Base-by-base conservation (phyloP, 2,329 filamentous ascomycete species). In the Clarireedia sp. region DNA sequence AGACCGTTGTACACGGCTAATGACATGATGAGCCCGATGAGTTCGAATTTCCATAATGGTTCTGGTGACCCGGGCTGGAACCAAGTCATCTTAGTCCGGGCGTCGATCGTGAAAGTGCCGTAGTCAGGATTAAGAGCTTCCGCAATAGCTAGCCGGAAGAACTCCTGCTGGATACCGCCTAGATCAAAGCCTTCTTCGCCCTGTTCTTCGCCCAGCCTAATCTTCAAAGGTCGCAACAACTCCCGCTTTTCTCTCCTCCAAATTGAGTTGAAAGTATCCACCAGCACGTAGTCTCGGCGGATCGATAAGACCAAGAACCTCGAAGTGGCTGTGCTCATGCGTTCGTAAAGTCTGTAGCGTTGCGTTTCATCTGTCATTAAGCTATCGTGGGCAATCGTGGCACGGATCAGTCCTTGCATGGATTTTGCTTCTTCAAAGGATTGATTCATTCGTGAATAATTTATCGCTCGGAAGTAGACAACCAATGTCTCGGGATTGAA, bases 91-190 rank as follows among this genome's bases (percentile, higher is more conserved):
- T 82, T 82, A 0, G 87, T 94, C 54, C 83, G 75, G 1, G 80
- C 72, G 63, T 97, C 90, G 33, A 89, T 79, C 0, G 84, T 86
- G 68, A 97, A 97, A 53, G 87, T 82, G 1, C 82, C 90, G 65
- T 87, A 89, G 44, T 84, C 79, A 4, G 89, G 86, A 63, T 89
- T 78, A 46, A 97, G 78, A 3, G 87, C 88, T 66, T 95, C 86
- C 0, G 82, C 82, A 63, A 96, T 84, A 17, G 89, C 83, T 26
- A 96, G 73, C 16, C 90, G 83, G 73, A 99, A 97, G 68, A 96
- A 97, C 61, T 99, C 94, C 68, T 96, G 91, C 64, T 96, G 92
- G 1, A 99, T 91, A 60, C 94, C 94, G 44, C 94, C 94, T 48
- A 92, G 90, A 69, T 99, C 94, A 36, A 95, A 82, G 0, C 94